Conservation (phyloP, 164 flowering plant genomes). For the Sedum album region DNA sequence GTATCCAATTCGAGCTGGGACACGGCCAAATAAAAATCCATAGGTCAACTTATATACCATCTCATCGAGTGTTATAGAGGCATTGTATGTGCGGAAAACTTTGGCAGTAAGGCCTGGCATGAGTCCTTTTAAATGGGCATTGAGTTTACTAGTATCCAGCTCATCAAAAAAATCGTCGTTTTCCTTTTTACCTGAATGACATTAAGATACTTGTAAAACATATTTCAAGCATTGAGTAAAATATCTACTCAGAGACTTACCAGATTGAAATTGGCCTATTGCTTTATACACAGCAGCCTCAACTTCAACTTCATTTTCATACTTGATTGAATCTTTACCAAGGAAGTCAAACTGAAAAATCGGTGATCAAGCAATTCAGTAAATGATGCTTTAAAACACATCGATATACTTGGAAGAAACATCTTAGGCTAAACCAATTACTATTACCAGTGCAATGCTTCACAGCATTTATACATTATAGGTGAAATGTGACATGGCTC, state of each 20-base stretch:
- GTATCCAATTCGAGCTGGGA: not conserved
- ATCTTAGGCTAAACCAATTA: not conserved
- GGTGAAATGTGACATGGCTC: not conserved
- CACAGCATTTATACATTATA: not conserved
- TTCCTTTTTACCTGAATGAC: conserved; percentile 51
- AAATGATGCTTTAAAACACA: too few species aligned
- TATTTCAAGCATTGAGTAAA: not conserved
- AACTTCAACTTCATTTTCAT: conserved; percentile 77
- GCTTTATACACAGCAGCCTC: conserved; percentile 82
- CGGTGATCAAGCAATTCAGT: not conserved
- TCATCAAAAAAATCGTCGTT: conserved; percentile 82
- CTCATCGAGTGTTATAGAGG: conserved; percentile 90
- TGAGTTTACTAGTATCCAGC: conserved; percentile 85
- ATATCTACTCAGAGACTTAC: conserved; percentile 27
- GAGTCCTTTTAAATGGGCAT: conserved; percentile 93
- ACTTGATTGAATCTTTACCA: conserved; percentile 98
- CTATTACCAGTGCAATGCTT: not conserved
- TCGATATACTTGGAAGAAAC: not conserved
- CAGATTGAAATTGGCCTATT: conserved; percentile 61
- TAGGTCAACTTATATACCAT: conserved; percentile 41
- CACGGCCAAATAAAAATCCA: not conserved
- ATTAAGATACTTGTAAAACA: not conserved
- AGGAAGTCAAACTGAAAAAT: conserved; percentile 87
- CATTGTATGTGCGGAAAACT: conserved; percentile 98
- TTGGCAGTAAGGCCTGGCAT: conserved; percentile 99